Evolutionary conservation across 2,329 filamentous ascomycete genomes (phyloP).

Genomic region (Alternaria burnsii): DNA sequence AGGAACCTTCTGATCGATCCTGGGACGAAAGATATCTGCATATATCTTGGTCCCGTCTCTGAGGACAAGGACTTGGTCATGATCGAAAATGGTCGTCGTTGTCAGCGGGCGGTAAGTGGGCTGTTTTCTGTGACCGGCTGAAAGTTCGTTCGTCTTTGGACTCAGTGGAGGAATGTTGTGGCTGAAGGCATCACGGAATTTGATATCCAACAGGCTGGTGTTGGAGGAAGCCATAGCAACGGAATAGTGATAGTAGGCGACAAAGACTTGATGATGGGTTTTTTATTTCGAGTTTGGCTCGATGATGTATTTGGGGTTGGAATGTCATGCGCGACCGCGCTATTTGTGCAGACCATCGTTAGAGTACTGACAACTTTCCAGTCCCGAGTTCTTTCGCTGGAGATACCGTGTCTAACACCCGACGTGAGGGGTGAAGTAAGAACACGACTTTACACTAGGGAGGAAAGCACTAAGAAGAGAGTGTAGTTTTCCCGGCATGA

Average conservation of each 20-base stretch:
- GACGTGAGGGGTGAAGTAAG: neutral
- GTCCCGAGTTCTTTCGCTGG: neutral
- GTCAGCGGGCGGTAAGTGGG: neutral
- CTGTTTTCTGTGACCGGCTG: neutral
- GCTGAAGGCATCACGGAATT: neutral
- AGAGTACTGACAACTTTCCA: neutral
- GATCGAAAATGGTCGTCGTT: neutral
- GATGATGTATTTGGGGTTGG: neutral
- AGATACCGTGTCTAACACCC: neutral
- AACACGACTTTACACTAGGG: neutral
- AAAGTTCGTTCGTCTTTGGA: neutral
- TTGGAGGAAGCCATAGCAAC: neutral
- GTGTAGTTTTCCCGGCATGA: neutral
- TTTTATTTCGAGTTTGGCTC: neutral
- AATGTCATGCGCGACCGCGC: neutral
- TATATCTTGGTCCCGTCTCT: conserved; percentile 12
- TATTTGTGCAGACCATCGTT: neutral
- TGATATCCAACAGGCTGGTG: neutral
- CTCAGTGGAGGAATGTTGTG: neutral
- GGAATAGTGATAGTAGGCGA: neutral
- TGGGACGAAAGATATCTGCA: conserved; percentile 22
- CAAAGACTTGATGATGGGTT: neutral
- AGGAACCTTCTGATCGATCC: conserved; percentile 44
- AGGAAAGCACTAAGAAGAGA: neutral
- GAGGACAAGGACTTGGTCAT: conserved; percentile 1